phyloP scores from a whole-genome alignment of 2,329 filamentous ascomycete species.

The Alternaria sp. region DNA sequence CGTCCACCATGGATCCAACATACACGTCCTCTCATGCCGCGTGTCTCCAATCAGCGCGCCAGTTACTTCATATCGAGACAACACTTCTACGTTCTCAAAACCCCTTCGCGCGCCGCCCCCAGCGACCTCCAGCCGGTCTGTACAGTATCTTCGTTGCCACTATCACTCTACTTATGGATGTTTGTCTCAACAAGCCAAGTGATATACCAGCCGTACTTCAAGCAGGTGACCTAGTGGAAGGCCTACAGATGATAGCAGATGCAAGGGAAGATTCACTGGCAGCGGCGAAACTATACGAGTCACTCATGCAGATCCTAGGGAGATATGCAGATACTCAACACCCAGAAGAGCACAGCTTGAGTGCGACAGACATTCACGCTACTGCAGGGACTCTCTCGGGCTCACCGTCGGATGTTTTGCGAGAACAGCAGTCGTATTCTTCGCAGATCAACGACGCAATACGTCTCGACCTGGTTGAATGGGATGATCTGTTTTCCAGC shows the following conservation, averaged over 20 bases:
- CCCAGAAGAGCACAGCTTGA: background rate
- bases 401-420: background rate
- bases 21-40: background rate
- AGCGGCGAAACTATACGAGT: background rate
- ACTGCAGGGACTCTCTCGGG: background rate
- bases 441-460: background rate
- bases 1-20: background rate
- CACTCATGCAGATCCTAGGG: background rate
- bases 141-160: conserved; percentile 1
- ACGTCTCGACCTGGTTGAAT: background rate
- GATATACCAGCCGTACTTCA: background rate
- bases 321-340: background rate
- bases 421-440: background rate
- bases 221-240: background rate
- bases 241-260: background rate
- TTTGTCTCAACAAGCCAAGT: background rate
- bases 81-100: background rate
- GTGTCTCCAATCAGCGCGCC: background rate
- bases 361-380: background rate
- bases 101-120: background rate
- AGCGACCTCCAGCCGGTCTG: background rate
- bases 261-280: background rate
- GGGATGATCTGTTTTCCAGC: background rate
- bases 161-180: background rate
- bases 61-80: background rate